A percentile compares a stretch with the other conserved stretches of the same genome.
These are phyloP conservation scores for Malassezia slooffiae DNA, from an alignment of 1,284 basidiomycete species.

Conservation along the genomic window DNA sequence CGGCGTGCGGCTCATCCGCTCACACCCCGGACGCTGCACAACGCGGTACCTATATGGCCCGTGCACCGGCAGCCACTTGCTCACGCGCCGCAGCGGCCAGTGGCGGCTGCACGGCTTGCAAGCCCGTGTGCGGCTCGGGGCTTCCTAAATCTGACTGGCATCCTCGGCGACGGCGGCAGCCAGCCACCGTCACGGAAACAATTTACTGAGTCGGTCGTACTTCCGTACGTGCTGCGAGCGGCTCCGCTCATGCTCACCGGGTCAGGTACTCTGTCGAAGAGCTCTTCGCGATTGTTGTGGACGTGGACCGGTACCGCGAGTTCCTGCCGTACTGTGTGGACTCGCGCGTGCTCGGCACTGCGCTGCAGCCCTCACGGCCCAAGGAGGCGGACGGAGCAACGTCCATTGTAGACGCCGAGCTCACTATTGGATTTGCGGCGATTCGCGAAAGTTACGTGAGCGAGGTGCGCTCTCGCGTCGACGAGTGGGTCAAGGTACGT, in stretches of 20 bases:
- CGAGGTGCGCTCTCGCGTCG: conserved; percentile 65
- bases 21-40: neutral
- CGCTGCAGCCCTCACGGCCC: neutral
- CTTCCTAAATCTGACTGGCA: conserved; percentile 1
- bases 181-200: neutral
- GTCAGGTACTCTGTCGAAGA: conserved; percentile 49
- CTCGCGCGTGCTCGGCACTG: conserved; percentile 57
- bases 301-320: conserved; percentile 70
- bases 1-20: neutral
- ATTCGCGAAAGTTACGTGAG: conserved; percentile 81
- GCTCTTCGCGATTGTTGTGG: conserved; percentile 73
- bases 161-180: conserved; percentile 8
- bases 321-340: conserved; percentile 83
- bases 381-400: conserved; percentile 2
- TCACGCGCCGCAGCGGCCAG: no score
- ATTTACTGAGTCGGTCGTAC: conserved; percentile 5
- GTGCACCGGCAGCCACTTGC: no score
- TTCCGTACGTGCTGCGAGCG: conserved; percentile 2
- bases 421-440: conserved; percentile 76
- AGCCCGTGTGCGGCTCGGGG: no score
- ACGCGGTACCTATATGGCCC: no score
- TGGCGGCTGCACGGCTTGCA: no score
- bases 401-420: conserved; percentile 56
- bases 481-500: conserved; percentile 65
- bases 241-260: neutral